A percentile compares a stretch with the other conserved stretches of the same genome.
phyloP scores from a whole-genome alignment of 1,284 basidiomycete species.

The Agroathelia rolfsii region DNA sequence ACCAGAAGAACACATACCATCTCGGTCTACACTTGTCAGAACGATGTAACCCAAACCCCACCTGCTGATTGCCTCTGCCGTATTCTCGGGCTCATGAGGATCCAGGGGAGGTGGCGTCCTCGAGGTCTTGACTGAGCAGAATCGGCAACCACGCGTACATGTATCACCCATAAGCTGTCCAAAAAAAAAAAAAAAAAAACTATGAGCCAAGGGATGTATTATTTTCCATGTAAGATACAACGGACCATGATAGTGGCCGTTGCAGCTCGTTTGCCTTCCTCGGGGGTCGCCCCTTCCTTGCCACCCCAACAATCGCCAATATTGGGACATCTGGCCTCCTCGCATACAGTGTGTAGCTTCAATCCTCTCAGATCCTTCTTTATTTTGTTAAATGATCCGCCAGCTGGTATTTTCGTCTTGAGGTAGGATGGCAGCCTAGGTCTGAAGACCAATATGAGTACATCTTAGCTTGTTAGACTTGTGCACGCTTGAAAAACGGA shows the following conservation, averaged over 20 bases:
- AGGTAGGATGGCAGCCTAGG: conserved; percentile 86
- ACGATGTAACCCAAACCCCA: conserved; percentile 99
- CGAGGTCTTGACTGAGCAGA: conserved; percentile 97
- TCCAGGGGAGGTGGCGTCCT: conserved; percentile 84
- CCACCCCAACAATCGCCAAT: conserved; percentile 99
- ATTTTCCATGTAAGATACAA: conserved; percentile 6
- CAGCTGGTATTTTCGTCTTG: conserved; percentile 90
- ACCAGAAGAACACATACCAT: conserved; percentile 48
- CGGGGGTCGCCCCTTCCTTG: conserved; percentile 60
- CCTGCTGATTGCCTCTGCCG: conserved; percentile 94
- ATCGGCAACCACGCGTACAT: conserved; percentile 95
- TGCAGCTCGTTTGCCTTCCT: conserved; percentile 72
- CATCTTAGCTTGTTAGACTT: not conserved
- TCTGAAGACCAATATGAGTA: conserved; percentile 31
- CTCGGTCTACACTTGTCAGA: conserved; percentile 92
- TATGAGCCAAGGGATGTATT: conserved; percentile 7
- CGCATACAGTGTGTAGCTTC: conserved; percentile 91
- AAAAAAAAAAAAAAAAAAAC: no score
- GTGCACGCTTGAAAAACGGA: conserved; percentile 24
- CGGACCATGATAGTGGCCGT: conserved; percentile 99
- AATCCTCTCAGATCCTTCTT: conserved; percentile 93
- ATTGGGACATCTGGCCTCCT: conserved; percentile 98
- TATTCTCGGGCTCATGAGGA: conserved; percentile 95
- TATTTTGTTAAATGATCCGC: conserved; percentile 83
- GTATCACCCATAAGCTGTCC: conserved; percentile 98